A percentile compares a stretch with the other conserved stretches of the same genome.
Evolutionary conservation across 2,329 filamentous ascomycete species (phyloP).

Genomic region (Ophiostoma himal-ulmi): DNA sequence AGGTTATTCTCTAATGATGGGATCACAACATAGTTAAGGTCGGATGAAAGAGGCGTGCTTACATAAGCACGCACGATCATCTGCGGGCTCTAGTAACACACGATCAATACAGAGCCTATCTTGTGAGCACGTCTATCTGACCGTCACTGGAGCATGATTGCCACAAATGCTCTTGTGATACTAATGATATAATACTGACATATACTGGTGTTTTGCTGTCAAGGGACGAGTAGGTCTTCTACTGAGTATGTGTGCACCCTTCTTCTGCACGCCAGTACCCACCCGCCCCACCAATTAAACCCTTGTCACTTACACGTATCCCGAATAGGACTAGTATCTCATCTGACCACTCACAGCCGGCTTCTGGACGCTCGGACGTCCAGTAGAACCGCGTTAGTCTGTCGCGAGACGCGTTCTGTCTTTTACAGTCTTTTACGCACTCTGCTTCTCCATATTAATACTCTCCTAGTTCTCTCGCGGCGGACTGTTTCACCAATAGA

Average conservation of each 20-base stretch:
- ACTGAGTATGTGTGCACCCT: neutral
- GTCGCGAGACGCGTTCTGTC: neutral
- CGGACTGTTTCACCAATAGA: neutral
- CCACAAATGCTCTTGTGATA: too few relatives aligned
- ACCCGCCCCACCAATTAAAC: constrained; percentile 5
- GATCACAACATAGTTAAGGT: too few relatives aligned
- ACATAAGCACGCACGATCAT: too few relatives aligned
- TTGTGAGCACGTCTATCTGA: too few relatives aligned
- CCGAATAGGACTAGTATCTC: neutral
- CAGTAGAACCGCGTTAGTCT: neutral
- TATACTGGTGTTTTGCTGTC: neutral
- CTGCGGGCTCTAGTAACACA: too few relatives aligned
- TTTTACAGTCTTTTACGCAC: neutral
- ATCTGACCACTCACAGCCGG: neutral
- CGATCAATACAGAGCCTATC: too few relatives aligned
- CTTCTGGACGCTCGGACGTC: neutral
- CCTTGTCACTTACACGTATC: constrained; percentile 4
- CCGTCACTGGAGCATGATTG: too few relatives aligned
- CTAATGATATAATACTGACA: neutral
- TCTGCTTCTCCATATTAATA: too few relatives aligned
- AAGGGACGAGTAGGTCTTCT: neutral
- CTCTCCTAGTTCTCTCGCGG: neutral
- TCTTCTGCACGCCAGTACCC: neutral
- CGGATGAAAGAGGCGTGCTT: too few relatives aligned
- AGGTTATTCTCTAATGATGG: too few relatives aligned